Conservation (phyloP, 257 asterid species). For the Solanum chiquidenum region DNA sequence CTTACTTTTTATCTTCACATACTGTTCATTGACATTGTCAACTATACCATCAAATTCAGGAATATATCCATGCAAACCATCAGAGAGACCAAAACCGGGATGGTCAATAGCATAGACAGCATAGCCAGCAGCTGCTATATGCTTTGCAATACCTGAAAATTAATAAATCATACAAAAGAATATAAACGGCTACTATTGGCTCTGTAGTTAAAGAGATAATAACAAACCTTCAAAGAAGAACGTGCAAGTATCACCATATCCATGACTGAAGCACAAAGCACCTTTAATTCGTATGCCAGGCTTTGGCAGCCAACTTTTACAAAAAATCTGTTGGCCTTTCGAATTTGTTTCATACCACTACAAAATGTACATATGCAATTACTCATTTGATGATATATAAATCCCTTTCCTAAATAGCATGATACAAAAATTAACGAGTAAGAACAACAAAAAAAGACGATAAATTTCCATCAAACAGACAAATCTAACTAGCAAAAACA, state of each 20-base stretch:
- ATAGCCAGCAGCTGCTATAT: conserved; percentile 83
- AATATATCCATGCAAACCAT: conserved; percentile 89
- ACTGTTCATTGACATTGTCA: conserved; percentile 76
- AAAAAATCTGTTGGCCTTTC: conserved; percentile 76
- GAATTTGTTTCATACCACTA: conserved; percentile 91
- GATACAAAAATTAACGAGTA: neutral
- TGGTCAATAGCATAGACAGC: conserved; percentile 95
- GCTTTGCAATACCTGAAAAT: conserved; percentile 77
- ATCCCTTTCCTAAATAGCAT: neutral
- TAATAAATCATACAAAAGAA: neutral
- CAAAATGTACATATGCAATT: neutral
- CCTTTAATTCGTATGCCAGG: conserved; percentile 87
- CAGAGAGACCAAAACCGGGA: conserved; percentile 97
- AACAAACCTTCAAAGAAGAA: conserved; percentile 94
- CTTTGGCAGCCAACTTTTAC: conserved; percentile 94
- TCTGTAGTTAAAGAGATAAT: neutral
- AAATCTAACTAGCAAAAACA: neutral
- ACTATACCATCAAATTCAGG: conserved; percentile 72
- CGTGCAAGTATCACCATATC: conserved; percentile 98
- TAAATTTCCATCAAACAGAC: neutral
- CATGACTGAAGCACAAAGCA: conserved; percentile 84
- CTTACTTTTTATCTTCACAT: conserved; percentile 64
- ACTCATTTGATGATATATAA: neutral
- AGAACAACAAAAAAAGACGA: neutral
- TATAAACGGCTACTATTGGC: neutral